Percentiles rank a stretch among this genome's conserved stretches.
Conservation (phyloP, 768 basidiomycete genomes). For the Podaxis pistillaris region DNA sequence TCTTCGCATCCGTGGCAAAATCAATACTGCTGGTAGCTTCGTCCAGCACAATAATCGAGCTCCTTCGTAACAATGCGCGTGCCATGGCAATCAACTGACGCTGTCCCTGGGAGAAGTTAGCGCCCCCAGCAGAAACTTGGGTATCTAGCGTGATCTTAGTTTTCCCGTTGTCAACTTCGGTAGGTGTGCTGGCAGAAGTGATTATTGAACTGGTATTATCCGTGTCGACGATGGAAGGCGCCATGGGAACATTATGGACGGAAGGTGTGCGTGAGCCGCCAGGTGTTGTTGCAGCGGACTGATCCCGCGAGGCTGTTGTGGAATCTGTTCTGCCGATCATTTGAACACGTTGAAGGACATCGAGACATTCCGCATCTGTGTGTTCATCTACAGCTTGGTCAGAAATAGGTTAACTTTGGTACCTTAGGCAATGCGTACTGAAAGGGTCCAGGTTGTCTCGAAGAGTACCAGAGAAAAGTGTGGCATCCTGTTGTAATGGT, state of each 20-base stretch:
- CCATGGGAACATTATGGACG: slow-evolving; percentile 25
- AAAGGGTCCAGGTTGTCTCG: slow-evolving; percentile 78
- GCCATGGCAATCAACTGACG: slow-evolving; percentile 87
- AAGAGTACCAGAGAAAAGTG: slow-evolving; percentile 78
- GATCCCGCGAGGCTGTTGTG: slow-evolving; percentile 51
- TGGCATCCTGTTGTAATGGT: slow-evolving; percentile 46
- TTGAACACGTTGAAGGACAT: slow-evolving; percentile 80
- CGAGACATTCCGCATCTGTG: slow-evolving; percentile 74
- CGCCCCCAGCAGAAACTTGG: slow-evolving; percentile 80
- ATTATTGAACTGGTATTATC: slow-evolving; percentile 25
- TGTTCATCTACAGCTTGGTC: slow-evolving; percentile 55
- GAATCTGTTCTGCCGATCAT: slow-evolving; percentile 52
- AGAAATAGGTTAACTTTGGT: not conserved
- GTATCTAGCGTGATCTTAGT: slow-evolving; percentile 66
- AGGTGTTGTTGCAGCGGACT: slow-evolving; percentile 47
- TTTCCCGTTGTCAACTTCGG: slow-evolving; percentile 52
- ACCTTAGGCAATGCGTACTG: slow-evolving; percentile 31
- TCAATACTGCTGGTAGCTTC: slow-evolving; percentile 88
- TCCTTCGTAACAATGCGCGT: slow-evolving; percentile 69
- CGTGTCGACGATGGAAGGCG: slow-evolving; percentile 19
- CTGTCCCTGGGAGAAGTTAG: slow-evolving; percentile 93
- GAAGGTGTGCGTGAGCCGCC: slow-evolving; percentile 43
- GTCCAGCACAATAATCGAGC: slow-evolving; percentile 74
- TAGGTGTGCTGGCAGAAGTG: slow-evolving; percentile 41
- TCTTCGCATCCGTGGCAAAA: slow-evolving; percentile 86